Base-by-base conservation (phyloP, 2,329 filamentous ascomycete species). In the Fusarium nanum region DNA sequence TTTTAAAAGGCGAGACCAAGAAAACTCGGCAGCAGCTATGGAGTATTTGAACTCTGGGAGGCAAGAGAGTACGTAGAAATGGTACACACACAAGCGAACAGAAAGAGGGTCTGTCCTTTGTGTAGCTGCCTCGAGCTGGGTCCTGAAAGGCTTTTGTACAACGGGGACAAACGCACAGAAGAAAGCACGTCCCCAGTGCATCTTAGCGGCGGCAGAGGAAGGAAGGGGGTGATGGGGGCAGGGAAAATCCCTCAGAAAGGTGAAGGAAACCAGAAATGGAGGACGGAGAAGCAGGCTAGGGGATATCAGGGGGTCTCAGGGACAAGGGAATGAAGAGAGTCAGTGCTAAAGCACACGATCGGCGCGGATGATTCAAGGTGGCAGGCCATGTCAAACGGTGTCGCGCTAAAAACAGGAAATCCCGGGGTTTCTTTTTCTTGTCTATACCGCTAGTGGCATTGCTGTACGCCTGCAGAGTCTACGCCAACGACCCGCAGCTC, bases 251-350 rank as follows among this genome's bases (percentile, higher is more conserved):
- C 68, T 72, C 60, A 69, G 41, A 41, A 52, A 22, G n/a, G 23
- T 34, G 25, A 52, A 27, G 9, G 49, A 14, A 52, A 41, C 49
- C 32, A 25, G 49, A 52, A 52, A 41, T 41, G 9, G 13, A 20
- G 13, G 9, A 40, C 5, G 18, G 32, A 4, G 32, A 37, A 18
- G 16, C 14, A 34, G 32, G 10, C 47, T 13, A 34, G 7, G 34
- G 48, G 13, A 14, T 27, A 42, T 23, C 41, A 44, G 41, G 20
- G 41, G 41, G 41, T 6, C 20, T 8, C n/a, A 44, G 41, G 37
- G 52, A 52, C 47, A 58, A 63, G 49, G 62, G 57, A 58, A 64
- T 67, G 65, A 70, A 22, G 68, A 71, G 68, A 72, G 65, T 67
- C 68, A 67, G 34, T 70, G 25, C 68, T 55, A 60, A 50, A 66